Evolutionary conservation across 2,329 filamentous ascomycete species (phyloP).

Genomic region (Aspergillus chevalieri): DNA sequence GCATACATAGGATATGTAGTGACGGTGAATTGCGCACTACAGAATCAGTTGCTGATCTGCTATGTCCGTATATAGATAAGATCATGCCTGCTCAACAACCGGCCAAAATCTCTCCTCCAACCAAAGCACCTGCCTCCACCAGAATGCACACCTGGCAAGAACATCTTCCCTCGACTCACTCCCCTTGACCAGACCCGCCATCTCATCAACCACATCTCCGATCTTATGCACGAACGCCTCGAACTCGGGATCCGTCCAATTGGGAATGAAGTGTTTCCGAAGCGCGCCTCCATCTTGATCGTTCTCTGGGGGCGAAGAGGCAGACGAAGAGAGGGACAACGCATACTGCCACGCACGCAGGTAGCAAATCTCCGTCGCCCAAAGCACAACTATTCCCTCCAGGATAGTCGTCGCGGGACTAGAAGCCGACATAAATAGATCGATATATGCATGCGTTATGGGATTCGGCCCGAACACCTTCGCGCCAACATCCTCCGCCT

Average conservation of each 20-base stretch:
- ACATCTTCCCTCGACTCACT: slow-evolving; percentile 32
- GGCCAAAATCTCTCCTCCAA: slow-evolving; percentile 59
- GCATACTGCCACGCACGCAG: slow-evolving; percentile 52
- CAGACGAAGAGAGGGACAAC: slow-evolving; percentile 4
- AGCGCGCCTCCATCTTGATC: slow-evolving; percentile 61
- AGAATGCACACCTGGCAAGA: slow-evolving; percentile 41
- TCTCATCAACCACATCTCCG: slow-evolving; percentile 50
- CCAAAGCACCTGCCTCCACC: slow-evolving; percentile 46
- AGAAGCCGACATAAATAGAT: slow-evolving; percentile 54
- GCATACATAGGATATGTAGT: no score
- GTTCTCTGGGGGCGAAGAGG: slow-evolving; percentile 7
- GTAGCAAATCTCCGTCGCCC: slow-evolving; percentile 66
- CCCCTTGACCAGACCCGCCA: slow-evolving; percentile 39
- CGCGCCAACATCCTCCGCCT: neutral
- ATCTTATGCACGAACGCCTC: slow-evolving; percentile 53
- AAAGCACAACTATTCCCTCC: slow-evolving; percentile 67
- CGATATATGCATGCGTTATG: slow-evolving; percentile 51
- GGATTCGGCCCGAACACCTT: slow-evolving; percentile 25
- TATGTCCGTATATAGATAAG: no score
- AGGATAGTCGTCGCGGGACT: slow-evolving; percentile 50
- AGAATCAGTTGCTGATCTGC: no score
- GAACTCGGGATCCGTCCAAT: slow-evolving; percentile 62
- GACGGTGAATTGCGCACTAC: no score
- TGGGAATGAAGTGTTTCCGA: slow-evolving; percentile 59
- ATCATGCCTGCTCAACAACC: slow-evolving; percentile 13